Percentiles rank a stretch among this genome's conserved stretches.
Conservation (phyloP, 495 filamentous ascomycete genomes). For the Friedmanniomyces endolithicus region DNA sequence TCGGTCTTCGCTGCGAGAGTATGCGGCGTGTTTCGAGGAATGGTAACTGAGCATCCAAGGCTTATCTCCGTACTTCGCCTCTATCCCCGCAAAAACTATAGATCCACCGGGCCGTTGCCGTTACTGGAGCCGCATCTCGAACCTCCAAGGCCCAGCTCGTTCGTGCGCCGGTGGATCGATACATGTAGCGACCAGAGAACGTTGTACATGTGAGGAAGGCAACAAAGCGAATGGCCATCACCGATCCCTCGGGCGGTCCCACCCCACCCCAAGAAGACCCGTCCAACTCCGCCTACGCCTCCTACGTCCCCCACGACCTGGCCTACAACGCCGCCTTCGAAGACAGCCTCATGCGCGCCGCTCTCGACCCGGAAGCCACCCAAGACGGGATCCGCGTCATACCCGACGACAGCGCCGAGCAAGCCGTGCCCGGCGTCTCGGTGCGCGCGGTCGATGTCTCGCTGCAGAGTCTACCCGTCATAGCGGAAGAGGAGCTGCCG, state of each 20-base stretch:
- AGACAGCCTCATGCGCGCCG: conserved; percentile 26
- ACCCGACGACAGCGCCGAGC: conserved; percentile 5
- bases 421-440: background rate
- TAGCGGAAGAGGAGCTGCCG: conserved; percentile 24
- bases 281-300: conserved; percentile 1
- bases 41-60: too few relatives aligned
- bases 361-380: conserved; percentile 17
- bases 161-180: background rate
- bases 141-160: background rate
- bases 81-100: too few relatives aligned
- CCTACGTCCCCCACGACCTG: conserved; percentile 18
- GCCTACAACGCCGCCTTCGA: conserved; percentile 28
- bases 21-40: too few relatives aligned
- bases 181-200: background rate
- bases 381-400: conserved; percentile 10
- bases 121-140: background rate
- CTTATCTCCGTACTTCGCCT: too few relatives aligned
- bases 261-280: conserved; percentile 4
- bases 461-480: conserved; percentile 8
- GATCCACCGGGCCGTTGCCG: background rate
- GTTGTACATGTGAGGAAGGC: too few relatives aligned
- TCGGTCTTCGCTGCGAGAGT: too few relatives aligned
- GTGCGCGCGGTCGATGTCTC: conserved; percentile 3
- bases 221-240: background rate
- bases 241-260: background rate